These are phyloP conservation scores for Gossypium arboreum DNA, from an alignment of 345 rosid species.

Conservation along the genomic window DNA sequence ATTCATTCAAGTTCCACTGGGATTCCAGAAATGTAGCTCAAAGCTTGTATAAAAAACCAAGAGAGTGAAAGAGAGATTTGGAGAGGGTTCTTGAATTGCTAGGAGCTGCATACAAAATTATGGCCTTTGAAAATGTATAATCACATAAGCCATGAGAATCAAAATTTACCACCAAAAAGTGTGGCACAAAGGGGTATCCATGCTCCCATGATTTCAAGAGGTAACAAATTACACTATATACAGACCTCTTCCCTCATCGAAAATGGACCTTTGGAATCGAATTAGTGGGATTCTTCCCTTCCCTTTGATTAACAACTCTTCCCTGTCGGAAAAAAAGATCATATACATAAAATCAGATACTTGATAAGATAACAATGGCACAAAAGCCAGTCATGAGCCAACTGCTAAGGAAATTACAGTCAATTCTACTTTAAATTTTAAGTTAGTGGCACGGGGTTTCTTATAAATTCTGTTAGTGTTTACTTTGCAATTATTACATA, in stretches of 20 bases:
- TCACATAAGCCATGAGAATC: slow-evolving; percentile 1
- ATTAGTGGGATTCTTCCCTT: not conserved
- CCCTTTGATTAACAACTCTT: slow-evolving; percentile 2
- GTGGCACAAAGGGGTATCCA: not conserved
- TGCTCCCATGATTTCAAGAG: not conserved
- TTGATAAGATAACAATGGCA: not conserved
- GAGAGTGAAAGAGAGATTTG: not conserved
- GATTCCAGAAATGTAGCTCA: too few species aligned
- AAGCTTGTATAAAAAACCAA: too few species aligned
- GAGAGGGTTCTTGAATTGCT: not conserved
- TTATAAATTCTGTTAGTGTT: not conserved
- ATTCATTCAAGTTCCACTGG: too few species aligned
- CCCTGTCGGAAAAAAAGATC: not conserved
- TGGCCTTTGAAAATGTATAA: not conserved
- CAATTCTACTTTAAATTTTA: too few species aligned
- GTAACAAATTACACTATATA: slow-evolving; percentile 2
- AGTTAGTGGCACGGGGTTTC: not conserved
- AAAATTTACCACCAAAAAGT: slow-evolving; percentile 10
- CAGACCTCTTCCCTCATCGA: slow-evolving; percentile 9
- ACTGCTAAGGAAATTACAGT: too few species aligned
- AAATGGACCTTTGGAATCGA: slow-evolving; percentile 12
- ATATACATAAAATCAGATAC: not conserved
- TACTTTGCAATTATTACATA: not conserved
- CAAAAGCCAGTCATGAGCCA: not conserved
- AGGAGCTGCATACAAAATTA: not conserved